phyloP scores from a whole-genome alignment of 2,329 filamentous ascomycete genomes.

The Botrytis galanthina region DNA sequence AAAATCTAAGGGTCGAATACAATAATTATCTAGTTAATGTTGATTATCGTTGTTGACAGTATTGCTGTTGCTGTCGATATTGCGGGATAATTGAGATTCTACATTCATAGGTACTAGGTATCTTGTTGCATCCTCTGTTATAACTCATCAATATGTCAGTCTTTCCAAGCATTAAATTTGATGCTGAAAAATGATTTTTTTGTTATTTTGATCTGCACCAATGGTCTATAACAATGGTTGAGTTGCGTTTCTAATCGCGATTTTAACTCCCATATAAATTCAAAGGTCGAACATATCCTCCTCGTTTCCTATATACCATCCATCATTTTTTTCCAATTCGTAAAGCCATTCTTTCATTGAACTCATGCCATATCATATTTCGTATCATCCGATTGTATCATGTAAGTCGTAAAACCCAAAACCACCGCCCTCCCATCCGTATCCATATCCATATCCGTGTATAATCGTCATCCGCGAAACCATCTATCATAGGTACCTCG shows the following conservation, averaged over 20 bases:
- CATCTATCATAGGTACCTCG: neutral
- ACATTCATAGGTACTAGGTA: neutral
- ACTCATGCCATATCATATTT: neutral
- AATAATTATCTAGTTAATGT: neutral
- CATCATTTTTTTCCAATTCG: neutral
- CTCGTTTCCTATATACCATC: neutral
- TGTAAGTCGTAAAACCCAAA: slow-evolving; percentile 4
- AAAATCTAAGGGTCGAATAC: neutral
- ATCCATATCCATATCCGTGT: neutral
- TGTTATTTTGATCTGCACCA: neutral
- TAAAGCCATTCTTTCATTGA: neutral
- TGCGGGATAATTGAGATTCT: no score
- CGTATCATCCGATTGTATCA: slow-evolving; percentile 1
- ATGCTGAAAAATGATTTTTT: neutral
- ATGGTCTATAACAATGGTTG: slow-evolving; percentile 1
- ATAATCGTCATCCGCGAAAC: neutral
- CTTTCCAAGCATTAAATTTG: neutral
- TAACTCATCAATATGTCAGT: neutral
- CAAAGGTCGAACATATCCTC: slow-evolving; percentile 1
- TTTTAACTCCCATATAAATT: neutral
- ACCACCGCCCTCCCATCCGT: neutral
- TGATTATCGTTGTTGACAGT: neutral
- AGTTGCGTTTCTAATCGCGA: neutral
- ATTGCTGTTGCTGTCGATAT: neutral
- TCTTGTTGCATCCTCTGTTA: neutral